phyloP scores from a whole-genome alignment of 2,329 filamentous ascomycete genomes.

The Ophiocordyceps camponoti-leonardi region DNA sequence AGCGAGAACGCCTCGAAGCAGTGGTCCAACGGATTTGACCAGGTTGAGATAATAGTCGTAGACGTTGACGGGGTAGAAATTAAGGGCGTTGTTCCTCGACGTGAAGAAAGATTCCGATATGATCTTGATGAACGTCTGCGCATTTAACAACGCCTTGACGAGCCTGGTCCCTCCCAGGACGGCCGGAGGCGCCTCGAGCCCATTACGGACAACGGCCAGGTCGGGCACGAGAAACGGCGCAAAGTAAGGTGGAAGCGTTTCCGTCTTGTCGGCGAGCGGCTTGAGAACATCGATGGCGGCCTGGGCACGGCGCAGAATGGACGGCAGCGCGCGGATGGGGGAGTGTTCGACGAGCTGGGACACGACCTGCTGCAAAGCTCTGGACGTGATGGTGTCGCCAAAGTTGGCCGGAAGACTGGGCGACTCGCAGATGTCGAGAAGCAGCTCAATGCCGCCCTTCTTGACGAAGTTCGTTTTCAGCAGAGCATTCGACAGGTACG shows the following conservation, averaged over 20 bases:
- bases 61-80: constrained; percentile 63
- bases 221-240: constrained; percentile 40
- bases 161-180: constrained; percentile 53
- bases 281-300: constrained; percentile 49
- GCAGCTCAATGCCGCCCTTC: constrained; percentile 61
- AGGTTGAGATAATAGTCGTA: constrained; percentile 69
- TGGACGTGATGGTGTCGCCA: constrained; percentile 45
- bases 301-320: constrained; percentile 59
- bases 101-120: constrained; percentile 59
- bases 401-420: constrained; percentile 54
- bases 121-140: constrained; percentile 60
- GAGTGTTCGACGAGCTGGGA: constrained; percentile 66
- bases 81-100: constrained; percentile 42
- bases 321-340: constrained; percentile 65
- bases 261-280: constrained; percentile 38
- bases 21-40: constrained; percentile 55
- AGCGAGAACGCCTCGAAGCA: constrained; percentile 66
- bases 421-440: constrained; percentile 70
- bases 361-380: constrained; percentile 57
- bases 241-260: constrained; percentile 49
- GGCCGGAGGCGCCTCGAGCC: constrained; percentile 17
- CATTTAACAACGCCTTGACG: constrained; percentile 60
- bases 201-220: constrained; percentile 13
- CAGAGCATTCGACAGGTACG: constrained; percentile 58
- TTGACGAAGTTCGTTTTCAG: constrained; percentile 62